These are phyloP conservation scores for Phytophthora sansomeana DNA, from an alignment of 352 stramenopile species.

Conservation along the genomic window DNA sequence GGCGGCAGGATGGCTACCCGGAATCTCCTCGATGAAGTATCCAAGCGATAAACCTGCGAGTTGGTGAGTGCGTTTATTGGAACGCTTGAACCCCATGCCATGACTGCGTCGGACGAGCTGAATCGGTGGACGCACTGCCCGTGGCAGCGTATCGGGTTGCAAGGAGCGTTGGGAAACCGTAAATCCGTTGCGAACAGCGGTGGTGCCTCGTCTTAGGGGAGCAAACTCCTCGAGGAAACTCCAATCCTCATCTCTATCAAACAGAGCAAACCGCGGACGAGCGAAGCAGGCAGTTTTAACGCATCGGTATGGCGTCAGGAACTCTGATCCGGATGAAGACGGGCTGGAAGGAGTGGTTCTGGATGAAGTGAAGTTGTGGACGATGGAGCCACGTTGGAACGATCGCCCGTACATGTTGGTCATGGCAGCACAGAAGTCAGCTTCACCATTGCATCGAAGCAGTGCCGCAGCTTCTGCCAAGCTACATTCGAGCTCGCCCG, in stretches of 20 bases:
- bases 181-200: constrained; percentile 13
- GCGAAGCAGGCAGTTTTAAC: constrained; percentile 51
- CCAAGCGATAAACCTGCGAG: constrained; percentile 21
- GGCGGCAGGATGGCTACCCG: constrained; percentile 8
- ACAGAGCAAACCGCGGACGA: constrained; percentile 29
- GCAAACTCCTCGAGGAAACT: constrained; percentile 38
- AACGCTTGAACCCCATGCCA: constrained; percentile 14
- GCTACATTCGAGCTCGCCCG: constrained; percentile 37
- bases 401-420: constrained; percentile 34
- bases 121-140: constrained; percentile 24
- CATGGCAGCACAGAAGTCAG: constrained; percentile 36
- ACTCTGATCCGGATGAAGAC: neutral
- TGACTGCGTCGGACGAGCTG: constrained; percentile 22
- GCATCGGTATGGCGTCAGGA: constrained; percentile 17
- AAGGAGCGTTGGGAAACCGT: constrained; percentile 39
- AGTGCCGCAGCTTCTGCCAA: constrained; percentile 29
- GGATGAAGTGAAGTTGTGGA: constrained; percentile 30
- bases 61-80: constrained; percentile 22
- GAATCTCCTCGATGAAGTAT: constrained; percentile 26
- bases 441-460: constrained; percentile 27
- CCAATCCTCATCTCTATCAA: constrained; percentile 41
- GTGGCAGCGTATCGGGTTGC: constrained; percentile 29
- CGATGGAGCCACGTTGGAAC: constrained; percentile 40
- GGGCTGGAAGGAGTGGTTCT: neutral
- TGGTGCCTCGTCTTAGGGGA: neutral